Conservation (phyloP, 2,329 filamentous ascomycete genomes). For the Stachybotrys chartarum region DNA sequence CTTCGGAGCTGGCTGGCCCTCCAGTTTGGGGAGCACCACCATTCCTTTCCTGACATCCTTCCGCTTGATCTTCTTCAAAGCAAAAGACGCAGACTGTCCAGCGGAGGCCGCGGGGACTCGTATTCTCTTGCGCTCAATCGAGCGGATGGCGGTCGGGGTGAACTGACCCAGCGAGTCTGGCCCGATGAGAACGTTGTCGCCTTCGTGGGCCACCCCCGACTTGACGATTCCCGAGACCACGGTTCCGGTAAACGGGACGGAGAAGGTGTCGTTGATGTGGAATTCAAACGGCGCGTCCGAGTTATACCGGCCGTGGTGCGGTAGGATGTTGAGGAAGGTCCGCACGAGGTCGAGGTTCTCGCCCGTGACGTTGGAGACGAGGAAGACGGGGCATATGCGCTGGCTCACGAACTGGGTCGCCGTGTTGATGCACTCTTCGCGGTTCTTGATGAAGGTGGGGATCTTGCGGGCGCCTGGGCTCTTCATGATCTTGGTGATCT, state of each 20-base stretch:
- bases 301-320: constrained; percentile 90
- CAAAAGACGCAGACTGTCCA: constrained; percentile 88
- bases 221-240: constrained; percentile 94
- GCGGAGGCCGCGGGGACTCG: constrained; percentile 80
- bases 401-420: constrained; percentile 93
- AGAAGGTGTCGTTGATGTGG: constrained; percentile 95
- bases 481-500: constrained; percentile 88
- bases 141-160: constrained; percentile 75
- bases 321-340: constrained; percentile 89
- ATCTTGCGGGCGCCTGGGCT: constrained; percentile 92
- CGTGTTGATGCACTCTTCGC: constrained; percentile 88
- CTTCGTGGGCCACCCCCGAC: constrained; percentile 76
- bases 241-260: constrained; percentile 92
- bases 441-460: constrained; percentile 87
- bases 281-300: constrained; percentile 86
- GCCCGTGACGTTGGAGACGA: constrained; percentile 96
- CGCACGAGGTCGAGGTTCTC: constrained; percentile 85
- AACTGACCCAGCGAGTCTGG: constrained; percentile 90
- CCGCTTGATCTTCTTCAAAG: constrained; percentile 75
- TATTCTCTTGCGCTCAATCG: constrained; percentile 92
- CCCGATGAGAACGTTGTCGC: constrained; percentile 83
- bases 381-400: constrained; percentile 93
- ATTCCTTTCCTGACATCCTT: constrained; percentile 97
- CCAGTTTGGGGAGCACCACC: constrained; percentile 84
- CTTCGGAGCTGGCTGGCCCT: constrained; percentile 62